A percentile compares a stretch with the other conserved stretches of the same genome.
phyloP scores from a whole-genome alignment of 75 land plant species.

The Picea glauca region DNA sequence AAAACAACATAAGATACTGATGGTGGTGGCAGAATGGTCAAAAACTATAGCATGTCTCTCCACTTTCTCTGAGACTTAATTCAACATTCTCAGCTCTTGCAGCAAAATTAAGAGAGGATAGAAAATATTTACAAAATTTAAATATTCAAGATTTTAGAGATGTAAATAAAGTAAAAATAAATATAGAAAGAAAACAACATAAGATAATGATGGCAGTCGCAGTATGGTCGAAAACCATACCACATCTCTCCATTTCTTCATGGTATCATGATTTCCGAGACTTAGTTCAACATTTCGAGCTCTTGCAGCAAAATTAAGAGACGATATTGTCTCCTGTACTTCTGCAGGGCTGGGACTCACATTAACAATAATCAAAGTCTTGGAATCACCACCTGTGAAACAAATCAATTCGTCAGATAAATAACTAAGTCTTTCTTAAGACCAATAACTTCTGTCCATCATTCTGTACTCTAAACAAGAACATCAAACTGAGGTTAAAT shows the following conservation, averaged over 20 bases:
- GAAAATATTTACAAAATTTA: neutral
- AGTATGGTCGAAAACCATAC: constrained; percentile 32
- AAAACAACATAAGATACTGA: neutral
- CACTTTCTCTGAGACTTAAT: constrained; percentile 91
- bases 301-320: constrained; percentile 85
- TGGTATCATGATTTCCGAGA: constrained; percentile 92
- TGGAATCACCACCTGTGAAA: constrained; percentile 75
- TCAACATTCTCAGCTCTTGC: constrained; percentile 90
- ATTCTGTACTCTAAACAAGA: neutral
- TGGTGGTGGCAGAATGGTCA: neutral
- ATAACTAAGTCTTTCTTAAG: neutral
- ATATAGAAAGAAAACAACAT: neutral
- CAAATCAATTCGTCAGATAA: neutral
- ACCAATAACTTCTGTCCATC: neutral
- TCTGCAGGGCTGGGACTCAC: constrained; percentile 70
- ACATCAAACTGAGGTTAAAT: neutral
- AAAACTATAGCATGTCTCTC: constrained; percentile 81
- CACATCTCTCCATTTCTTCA: constrained; percentile 96
- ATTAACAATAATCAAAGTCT: constrained; percentile 76
- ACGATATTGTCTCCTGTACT: constrained; percentile 72
- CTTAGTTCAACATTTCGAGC: constrained; percentile 88
- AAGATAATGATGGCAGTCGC: neutral
- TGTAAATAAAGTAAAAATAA: constrained; percentile 4
- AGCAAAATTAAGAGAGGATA: constrained; percentile 74
- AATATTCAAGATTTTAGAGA: neutral